These are phyloP conservation scores for Eudorina sp. DNA, from an alignment of 139 green algal species.

Conservation along the genomic window DNA sequence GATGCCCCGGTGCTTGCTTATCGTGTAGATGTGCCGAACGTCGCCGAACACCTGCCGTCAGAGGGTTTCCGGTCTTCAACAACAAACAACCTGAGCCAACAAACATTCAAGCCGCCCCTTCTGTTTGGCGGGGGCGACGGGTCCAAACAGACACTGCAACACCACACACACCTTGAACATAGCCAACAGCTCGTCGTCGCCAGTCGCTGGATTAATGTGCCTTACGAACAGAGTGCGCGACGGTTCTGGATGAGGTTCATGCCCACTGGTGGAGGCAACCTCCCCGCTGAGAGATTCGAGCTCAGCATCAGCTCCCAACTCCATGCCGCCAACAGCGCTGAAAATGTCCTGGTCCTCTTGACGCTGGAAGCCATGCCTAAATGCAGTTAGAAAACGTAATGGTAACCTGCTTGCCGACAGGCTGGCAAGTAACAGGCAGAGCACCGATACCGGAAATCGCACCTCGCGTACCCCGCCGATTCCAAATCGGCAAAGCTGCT, in stretches of 20 bases:
- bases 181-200: slow-evolving; percentile 71
- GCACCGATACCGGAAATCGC: background rate
- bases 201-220: slow-evolving; percentile 68
- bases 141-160: no score
- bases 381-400: no score
- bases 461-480: slow-evolving; percentile 14
- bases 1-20: slow-evolving; percentile 84
- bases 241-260: slow-evolving; percentile 54
- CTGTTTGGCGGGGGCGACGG: no score
- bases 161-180: slow-evolving; percentile 55
- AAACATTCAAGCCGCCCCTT: no score
- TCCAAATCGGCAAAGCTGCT: slow-evolving; percentile 38
- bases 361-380: slow-evolving; percentile 15
- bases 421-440: no score
- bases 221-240: slow-evolving; percentile 87
- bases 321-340: slow-evolving; percentile 60
- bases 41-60: slow-evolving; percentile 87
- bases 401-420: no score
- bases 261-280: background rate
- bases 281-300: slow-evolving; percentile 30
- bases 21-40: slow-evolving; percentile 86
- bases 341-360: slow-evolving; percentile 66
- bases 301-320: slow-evolving; percentile 50
- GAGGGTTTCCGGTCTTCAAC: no score
- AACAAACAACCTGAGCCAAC: no score